phyloP scores from a whole-genome alignment of 2,329 filamentous ascomycete genomes.

The Phoma sp. region DNA sequence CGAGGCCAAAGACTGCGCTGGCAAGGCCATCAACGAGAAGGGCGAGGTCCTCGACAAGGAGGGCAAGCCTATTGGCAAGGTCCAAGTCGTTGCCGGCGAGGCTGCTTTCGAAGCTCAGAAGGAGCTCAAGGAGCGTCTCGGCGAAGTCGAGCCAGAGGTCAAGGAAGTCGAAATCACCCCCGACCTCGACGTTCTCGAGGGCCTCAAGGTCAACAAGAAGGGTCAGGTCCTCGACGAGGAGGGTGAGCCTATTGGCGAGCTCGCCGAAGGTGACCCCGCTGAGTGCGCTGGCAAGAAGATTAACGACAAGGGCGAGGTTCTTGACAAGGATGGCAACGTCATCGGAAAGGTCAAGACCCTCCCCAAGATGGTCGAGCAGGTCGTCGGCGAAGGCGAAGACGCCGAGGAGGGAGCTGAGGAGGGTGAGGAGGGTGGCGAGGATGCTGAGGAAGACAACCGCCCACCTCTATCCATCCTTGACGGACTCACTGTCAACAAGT shows the following conservation, averaged over 20 bases:
- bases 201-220: conserved; percentile 67
- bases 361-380: conserved; percentile 52
- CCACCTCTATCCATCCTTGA: conserved; percentile 60
- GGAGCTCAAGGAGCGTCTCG: conserved; percentile 54
- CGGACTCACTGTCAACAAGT: conserved; percentile 59
- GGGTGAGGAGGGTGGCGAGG: conserved; percentile 41
- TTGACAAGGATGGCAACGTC: conserved; percentile 69
- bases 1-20: conserved; percentile 53
- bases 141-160: conserved; percentile 55
- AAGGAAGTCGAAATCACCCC: conserved; percentile 51
- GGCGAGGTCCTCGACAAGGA: conserved; percentile 60
- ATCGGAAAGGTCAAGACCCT: conserved; percentile 67
- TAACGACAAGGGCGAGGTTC: conserved; percentile 69
- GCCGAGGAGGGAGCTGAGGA: conserved; percentile 41
- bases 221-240: conserved; percentile 61
- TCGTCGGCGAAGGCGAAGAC: conserved; percentile 42
- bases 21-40: conserved; percentile 60
- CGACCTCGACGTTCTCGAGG: conserved; percentile 58
- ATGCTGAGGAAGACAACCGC: conserved; percentile 42
- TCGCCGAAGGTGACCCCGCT: conserved; percentile 64
- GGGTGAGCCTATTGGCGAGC: conserved; percentile 61
- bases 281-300: conserved; percentile 72
- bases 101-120: conserved; percentile 60
- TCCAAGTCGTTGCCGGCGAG: conserved; percentile 58
- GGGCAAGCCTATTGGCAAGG: conserved; percentile 59